A percentile compares a stretch with the other conserved stretches of the same genome.
These are phyloP conservation scores for Aspergillus luchuensis DNA, from an alignment of 2,329 filamentous ascomycete species.

Conservation along the genomic window DNA sequence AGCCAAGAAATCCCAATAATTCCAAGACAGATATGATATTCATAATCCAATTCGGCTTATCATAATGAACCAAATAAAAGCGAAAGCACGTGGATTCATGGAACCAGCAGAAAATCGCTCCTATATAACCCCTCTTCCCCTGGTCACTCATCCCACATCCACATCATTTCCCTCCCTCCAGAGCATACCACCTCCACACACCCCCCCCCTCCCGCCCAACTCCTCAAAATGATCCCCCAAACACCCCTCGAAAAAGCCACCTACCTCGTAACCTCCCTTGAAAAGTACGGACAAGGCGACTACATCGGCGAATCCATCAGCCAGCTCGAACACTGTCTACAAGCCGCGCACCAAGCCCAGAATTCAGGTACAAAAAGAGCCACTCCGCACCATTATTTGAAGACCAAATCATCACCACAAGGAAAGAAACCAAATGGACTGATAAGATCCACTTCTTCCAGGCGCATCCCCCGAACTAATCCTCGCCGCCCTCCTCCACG, in stretches of 20 bases:
- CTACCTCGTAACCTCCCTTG: constrained; percentile 27
- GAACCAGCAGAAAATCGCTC: neutral
- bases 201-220: neutral
- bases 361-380: constrained; percentile 20
- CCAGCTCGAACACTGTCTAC: constrained; percentile 38
- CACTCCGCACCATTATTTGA: no score
- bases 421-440: neutral
- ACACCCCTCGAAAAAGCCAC: constrained; percentile 20
- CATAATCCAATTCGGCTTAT: no score
- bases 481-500: constrained; percentile 45
- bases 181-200: neutral
- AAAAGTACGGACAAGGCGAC: constrained; percentile 36
- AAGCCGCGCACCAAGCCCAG: constrained; percentile 35
- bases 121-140: neutral
- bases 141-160: neutral
- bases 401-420: neutral
- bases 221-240: constrained; percentile 16
- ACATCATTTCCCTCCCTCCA: neutral
- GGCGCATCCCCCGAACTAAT: constrained; percentile 31
- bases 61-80: neutral
- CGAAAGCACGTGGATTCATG: neutral
- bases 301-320: constrained; percentile 41
- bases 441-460: neutral
- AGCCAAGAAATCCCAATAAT: no score
- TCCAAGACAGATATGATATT: no score